phyloP scores from a whole-genome alignment of 78 protist species.

The Cavenderia fasciculata region DNA sequence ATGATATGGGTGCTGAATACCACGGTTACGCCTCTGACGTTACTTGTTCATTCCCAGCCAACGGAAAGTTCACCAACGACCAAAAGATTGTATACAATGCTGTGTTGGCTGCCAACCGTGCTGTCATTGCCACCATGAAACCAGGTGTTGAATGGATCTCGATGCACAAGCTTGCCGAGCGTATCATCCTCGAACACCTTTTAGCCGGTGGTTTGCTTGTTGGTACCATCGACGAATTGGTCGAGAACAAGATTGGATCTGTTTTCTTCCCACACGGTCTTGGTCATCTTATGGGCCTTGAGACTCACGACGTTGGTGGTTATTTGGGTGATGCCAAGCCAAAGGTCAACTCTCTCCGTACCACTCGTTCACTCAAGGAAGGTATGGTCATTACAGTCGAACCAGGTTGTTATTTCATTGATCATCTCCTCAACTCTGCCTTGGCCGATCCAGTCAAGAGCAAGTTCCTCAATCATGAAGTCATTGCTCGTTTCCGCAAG shows the following conservation, averaged over 20 bases:
- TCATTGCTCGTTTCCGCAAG: constrained; percentile 55
- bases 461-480: constrained; percentile 58
- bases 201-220: constrained; percentile 70
- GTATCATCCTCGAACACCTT: constrained; percentile 62
- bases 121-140: constrained; percentile 71
- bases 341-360: constrained; percentile 59
- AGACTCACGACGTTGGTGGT: constrained; percentile 97
- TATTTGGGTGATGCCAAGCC: constrained; percentile 77
- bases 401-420: constrained; percentile 96
- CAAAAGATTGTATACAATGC: constrained; percentile 89
- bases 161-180: constrained; percentile 85
- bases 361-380: constrained; percentile 80
- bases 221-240: constrained; percentile 83
- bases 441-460: constrained; percentile 59
- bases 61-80: constrained; percentile 87
- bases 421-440: constrained; percentile 74
- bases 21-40: constrained; percentile 92
- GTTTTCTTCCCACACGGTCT: constrained; percentile 95
- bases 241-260: constrained; percentile 60
- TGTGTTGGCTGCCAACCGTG: constrained; percentile 74
- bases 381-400: constrained; percentile 94
- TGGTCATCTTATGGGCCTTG: constrained; percentile 96
- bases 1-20: constrained; percentile 93
- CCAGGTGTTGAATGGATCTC: constrained; percentile 91
- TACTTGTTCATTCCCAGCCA: constrained; percentile 92